These are phyloP conservation scores for Flaveria brownii DNA, from an alignment of 129 eudicot genomes.

Conservation along the genomic window DNA sequence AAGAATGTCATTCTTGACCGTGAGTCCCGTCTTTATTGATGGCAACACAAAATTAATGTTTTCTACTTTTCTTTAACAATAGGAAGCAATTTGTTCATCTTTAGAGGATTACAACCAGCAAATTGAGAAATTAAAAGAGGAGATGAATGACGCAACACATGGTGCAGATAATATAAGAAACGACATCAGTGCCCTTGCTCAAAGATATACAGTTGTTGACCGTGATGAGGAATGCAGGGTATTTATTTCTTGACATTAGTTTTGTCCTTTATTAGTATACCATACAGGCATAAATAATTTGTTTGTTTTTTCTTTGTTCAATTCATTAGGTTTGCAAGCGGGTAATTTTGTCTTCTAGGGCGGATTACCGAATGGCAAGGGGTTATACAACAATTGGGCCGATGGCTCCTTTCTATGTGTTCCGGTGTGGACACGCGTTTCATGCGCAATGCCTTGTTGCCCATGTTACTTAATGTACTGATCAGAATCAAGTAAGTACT, in stretches of 20 bases:
- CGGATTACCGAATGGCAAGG: constrained; percentile 57
- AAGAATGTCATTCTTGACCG: too few species aligned
- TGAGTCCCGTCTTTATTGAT: too few species aligned
- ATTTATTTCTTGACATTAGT: constrained; percentile 26
- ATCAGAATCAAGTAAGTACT: constrained; percentile 67
- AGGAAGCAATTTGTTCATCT: constrained; percentile 97
- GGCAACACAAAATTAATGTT: too few species aligned
- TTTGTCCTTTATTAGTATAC: not conserved
- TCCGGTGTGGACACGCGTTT: constrained; percentile 95
- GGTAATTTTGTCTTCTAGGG: constrained; percentile 65
- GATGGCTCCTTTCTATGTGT: constrained; percentile 96
- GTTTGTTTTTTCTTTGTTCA: not conserved
- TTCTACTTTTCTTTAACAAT: constrained; percentile 6
- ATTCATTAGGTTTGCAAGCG: constrained; percentile 64
- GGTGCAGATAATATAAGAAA: constrained; percentile 96
- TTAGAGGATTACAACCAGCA: constrained; percentile 94
- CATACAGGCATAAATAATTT: not conserved
- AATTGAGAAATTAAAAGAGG: constrained; percentile 89
- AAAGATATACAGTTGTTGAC: constrained; percentile 82
- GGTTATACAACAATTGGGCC: constrained; percentile 76
- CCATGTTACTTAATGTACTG: constrained; percentile 81
- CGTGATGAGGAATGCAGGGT: constrained; percentile 99
- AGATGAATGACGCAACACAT: constrained; percentile 97
- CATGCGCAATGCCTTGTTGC: constrained; percentile 90
- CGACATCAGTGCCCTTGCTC: constrained; percentile 95